phyloP scores from a whole-genome alignment of 1,139 yeast genomes.

The Suhomyces maxii region DNA sequence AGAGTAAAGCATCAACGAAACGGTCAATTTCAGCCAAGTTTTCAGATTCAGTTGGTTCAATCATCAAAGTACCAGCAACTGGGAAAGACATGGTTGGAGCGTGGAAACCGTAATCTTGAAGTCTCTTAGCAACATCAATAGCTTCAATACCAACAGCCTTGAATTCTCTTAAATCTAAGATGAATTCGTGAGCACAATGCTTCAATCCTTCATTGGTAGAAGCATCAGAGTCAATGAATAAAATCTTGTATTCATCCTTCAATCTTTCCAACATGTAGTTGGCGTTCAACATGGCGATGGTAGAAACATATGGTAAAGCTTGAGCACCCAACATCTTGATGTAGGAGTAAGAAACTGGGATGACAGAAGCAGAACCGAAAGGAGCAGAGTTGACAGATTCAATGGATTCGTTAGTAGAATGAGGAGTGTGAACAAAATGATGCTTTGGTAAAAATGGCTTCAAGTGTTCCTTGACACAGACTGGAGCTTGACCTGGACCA shows the following conservation, averaged over 20 bases:
- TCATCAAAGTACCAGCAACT: conserved; percentile 94
- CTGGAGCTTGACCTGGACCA: conserved; percentile 99
- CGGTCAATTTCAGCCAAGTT: conserved; percentile 84
- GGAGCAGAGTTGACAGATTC: conserved; percentile 90
- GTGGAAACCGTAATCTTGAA: conserved; percentile 97
- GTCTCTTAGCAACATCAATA: conserved; percentile 92
- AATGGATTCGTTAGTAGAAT: conserved; percentile 56
- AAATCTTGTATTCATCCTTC: conserved; percentile 66
- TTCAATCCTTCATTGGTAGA: conserved; percentile 52
- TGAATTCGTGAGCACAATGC: conserved; percentile 96
- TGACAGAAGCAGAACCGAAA: conserved; percentile 89
- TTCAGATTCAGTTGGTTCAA: conserved; percentile 97
- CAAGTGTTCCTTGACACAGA: conserved; percentile 85
- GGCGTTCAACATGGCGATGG: conserved; percentile 90
- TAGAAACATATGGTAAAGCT: conserved; percentile 81
- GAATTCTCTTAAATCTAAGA: conserved; percentile 84
- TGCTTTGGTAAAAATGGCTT: conserved; percentile 84
- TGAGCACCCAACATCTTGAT: conserved; percentile 89
- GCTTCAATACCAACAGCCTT: conserved; percentile 86
- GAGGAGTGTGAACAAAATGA: conserved; percentile 59
- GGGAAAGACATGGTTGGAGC: conserved; percentile 99
- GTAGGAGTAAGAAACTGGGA: conserved; percentile 93
- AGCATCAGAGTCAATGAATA: conserved; percentile 61
- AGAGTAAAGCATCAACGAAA: conserved; percentile 81
- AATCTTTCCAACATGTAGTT: conserved; percentile 89